Evolutionary conservation across 1,139 yeast genomes (phyloP), one percentile per base, ranked within the genome.

Genomic region (Casaregolazyma suthepensis): DNA sequence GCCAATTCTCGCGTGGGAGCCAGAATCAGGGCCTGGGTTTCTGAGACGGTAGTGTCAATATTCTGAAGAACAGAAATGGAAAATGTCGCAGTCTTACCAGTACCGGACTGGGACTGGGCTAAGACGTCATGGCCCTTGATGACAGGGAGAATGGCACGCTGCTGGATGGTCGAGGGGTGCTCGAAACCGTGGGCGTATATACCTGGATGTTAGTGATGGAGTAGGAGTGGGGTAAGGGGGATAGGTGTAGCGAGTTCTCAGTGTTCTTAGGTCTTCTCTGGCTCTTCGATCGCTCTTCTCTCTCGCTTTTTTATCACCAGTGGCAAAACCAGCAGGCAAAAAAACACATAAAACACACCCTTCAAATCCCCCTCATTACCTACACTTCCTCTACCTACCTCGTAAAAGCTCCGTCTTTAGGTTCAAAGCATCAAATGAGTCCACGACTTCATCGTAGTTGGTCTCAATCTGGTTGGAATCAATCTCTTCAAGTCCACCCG

Each of bases 1-100:
- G 98, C 99, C 78, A 93, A 83, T 80, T 93, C 99, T 81, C 99
- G 89, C 74, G 99, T 93, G 72, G 99, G 99, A 60, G 97, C 96
- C 72, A 93, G 82, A 70, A 93, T 90, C 75, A 93, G 82, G 67
- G 97, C 97, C 79, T 89, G 74, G 37, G 70, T 70, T 72, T 78
- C 61, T 46, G 65, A 58, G 55, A 63, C 53, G 54, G 61, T 58
- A 54, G 67, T 61, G 73, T 89, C 96, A 66, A 90, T 85, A 81
- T 90, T 87, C 81, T 91, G 96, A 74, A 93, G 82, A 67, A 96
- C 93, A 67, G 96, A 87, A 68, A 93, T 91, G 73, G 98, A 86
- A 84, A 93, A 93, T 64, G 99, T 93, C 70, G 98, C 99, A 61
- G 99, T 93, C 81, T 93, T 93, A 85, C 99, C 99, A 63, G 99